Percentiles rank a stretch among this genome's conserved stretches.
Conservation (phyloP, 805 yeast species). For the Yarrowia deformans region DNA sequence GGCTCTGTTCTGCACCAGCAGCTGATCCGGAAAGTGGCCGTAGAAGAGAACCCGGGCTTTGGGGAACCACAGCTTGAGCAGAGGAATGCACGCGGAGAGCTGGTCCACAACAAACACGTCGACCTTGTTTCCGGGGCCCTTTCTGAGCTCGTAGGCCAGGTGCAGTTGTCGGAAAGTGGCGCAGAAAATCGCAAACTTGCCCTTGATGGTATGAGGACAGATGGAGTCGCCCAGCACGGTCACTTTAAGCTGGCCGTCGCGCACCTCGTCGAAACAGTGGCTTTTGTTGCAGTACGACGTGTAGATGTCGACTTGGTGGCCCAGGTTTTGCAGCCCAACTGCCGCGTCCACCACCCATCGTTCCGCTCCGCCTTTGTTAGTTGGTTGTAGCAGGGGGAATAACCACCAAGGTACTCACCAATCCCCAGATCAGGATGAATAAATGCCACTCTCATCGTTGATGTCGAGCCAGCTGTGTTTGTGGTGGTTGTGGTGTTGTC, state of each 20-base stretch:
- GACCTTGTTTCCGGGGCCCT: slow-evolving; percentile 56
- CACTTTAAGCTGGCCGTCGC: slow-evolving; percentile 61
- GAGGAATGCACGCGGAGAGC: slow-evolving; percentile 81
- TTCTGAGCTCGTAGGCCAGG: slow-evolving; percentile 59
- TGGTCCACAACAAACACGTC: slow-evolving; percentile 90
- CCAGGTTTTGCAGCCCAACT: slow-evolving; percentile 73
- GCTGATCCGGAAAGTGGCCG: slow-evolving; percentile 95
- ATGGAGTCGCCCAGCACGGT: slow-evolving; percentile 79
- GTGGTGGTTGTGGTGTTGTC: not conserved
- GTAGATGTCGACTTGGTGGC: slow-evolving; percentile 69
- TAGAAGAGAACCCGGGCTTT: slow-evolving; percentile 73
- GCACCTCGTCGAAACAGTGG: slow-evolving; percentile 92
- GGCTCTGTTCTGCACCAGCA: slow-evolving; percentile 58
- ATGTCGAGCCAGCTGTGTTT: too few relatives aligned
- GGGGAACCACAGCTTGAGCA: slow-evolving; percentile 55
- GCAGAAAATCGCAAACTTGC: slow-evolving; percentile 77
- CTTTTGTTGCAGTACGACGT: slow-evolving; percentile 88
- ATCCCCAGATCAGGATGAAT: slow-evolving; percentile 96
- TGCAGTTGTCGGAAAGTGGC: slow-evolving; percentile 85
- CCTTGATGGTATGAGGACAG: slow-evolving; percentile 72
- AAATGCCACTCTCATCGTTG: slow-evolving; percentile 72
- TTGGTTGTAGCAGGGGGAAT: not conserved
- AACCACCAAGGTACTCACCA: slow-evolving; percentile 53
- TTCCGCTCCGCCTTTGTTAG: slow-evolving; percentile 77
- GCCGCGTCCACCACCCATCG: slow-evolving; percentile 97